Percentiles rank a stretch among this genome's conserved stretches.
Conservation (phyloP, 495 filamentous ascomycete genomes). For the Astrothelium subdiscretum region DNA sequence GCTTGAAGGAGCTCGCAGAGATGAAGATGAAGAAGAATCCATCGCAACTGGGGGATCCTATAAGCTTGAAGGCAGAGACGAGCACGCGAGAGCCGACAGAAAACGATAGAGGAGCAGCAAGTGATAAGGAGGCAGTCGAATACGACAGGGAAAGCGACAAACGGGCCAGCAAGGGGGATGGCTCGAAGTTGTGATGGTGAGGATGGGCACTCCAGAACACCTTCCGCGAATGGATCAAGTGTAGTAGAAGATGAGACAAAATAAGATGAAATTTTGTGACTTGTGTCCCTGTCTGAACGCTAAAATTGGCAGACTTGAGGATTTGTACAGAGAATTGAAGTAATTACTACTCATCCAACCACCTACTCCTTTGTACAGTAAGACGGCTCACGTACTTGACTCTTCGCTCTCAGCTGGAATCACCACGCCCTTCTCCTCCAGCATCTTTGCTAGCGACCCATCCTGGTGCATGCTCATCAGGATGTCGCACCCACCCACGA, state of each 20-base stretch:
- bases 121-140: conserved; percentile 1
- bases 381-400: background rate
- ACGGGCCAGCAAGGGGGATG: conserved; percentile 5
- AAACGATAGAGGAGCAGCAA: conserved; percentile 15
- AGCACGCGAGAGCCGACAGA: conserved; percentile 15
- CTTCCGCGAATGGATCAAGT: too few species aligned
- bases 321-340: background rate
- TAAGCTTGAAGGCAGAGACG: conserved; percentile 20
- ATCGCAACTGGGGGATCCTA: conserved; percentile 17
- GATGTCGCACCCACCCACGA: conserved; percentile 95
- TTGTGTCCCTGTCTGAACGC: background rate
- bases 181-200: background rate
- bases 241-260: background rate
- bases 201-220: too few species aligned
- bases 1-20: conserved; percentile 8
- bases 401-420: conserved; percentile 26
- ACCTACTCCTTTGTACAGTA: background rate
- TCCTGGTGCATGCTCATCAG: conserved; percentile 95
- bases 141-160: background rate
- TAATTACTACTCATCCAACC: background rate
- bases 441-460: conserved; percentile 78
- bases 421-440: conserved; percentile 82
- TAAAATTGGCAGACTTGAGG: background rate
- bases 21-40: conserved; percentile 14
- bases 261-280: background rate